These are phyloP conservation scores for Plectosphaerella plurivora DNA, from an alignment of 2,329 filamentous ascomycete genomes.

Conservation along the genomic window DNA sequence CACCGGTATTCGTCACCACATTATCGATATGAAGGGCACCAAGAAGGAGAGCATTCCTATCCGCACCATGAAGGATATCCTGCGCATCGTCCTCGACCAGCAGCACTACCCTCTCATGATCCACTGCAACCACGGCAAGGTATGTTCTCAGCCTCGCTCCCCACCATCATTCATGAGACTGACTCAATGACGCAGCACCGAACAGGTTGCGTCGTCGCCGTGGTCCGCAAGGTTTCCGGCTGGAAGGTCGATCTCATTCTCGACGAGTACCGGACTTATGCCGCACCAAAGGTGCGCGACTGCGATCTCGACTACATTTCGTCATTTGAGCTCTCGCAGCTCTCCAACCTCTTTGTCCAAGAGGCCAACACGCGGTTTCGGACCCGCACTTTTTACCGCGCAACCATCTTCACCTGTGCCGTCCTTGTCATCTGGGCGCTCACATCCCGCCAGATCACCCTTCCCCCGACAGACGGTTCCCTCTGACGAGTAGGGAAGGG, in stretches of 20 bases:
- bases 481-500: not conserved
- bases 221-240: constrained; percentile 68
- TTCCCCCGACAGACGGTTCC: not conserved
- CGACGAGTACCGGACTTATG: constrained; percentile 69
- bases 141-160: constrained; percentile 22
- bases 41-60: constrained; percentile 72
- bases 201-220: constrained; percentile 83
- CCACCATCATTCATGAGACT: constrained; percentile 4
- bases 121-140: constrained; percentile 90
- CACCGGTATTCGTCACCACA: constrained; percentile 66
- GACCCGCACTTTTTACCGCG: constrained; percentile 33
- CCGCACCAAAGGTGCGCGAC: constrained; percentile 55
- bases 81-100: constrained; percentile 66
- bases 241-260: constrained; percentile 61
- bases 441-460: constrained; percentile 26
- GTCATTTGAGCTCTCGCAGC: constrained; percentile 37
- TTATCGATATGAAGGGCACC: constrained; percentile 81
- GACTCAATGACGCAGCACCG: constrained; percentile 54
- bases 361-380: constrained; percentile 18
- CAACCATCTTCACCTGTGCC: constrained; percentile 35
- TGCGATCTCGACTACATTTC: constrained; percentile 56
- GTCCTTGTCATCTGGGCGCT: constrained; percentile 38
- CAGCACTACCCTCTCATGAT: constrained; percentile 76
- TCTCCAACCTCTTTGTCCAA: constrained; percentile 30
- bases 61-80: constrained; percentile 64